Evolutionary conservation across 305 asterid species (phyloP).

Genomic region (Solanum chacoense): DNA sequence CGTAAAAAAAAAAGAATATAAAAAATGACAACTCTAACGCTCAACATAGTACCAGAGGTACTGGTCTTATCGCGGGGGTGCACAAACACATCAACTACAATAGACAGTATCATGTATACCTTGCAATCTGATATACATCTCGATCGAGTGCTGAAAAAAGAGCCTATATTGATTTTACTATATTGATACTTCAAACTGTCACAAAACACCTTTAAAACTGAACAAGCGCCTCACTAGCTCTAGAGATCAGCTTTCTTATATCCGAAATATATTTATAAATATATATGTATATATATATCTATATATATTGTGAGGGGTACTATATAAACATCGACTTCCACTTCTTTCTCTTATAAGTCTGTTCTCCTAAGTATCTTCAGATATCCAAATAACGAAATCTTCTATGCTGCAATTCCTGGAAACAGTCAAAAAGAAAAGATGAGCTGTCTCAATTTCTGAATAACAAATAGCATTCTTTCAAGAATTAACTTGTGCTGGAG

Average conservation of each 20-base stretch:
- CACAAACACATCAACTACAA: constrained; percentile 29
- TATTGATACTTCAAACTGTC: constrained; percentile 15
- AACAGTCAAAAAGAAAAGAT: not conserved
- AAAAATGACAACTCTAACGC: constrained; percentile 32
- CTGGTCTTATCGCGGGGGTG: constrained; percentile 28
- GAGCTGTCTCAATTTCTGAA: not conserved
- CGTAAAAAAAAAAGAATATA: constrained; percentile 20
- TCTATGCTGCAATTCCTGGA: constrained; percentile 57
- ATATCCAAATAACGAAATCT: constrained; percentile 21
- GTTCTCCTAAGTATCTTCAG: constrained; percentile 32
- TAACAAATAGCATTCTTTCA: not conserved
- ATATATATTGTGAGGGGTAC: constrained; percentile 4
- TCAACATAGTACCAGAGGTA: constrained; percentile 27
- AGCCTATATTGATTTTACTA: constrained; percentile 34
- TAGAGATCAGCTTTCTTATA: constrained; percentile 29
- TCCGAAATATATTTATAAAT: constrained; percentile 11
- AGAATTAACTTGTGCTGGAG: not conserved
- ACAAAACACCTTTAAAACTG: not conserved
- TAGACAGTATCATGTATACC: constrained; percentile 22
- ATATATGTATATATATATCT: not conserved
- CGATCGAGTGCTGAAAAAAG: constrained; percentile 31
- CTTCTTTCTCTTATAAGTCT: constrained; percentile 15
- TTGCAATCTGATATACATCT: constrained; percentile 53
- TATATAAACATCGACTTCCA: constrained; percentile 26
- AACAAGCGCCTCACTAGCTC: constrained; percentile 43